Evolutionary conservation across 306 rosid genomes (phyloP).

Genomic region (Astragalus glycyphyllos): DNA sequence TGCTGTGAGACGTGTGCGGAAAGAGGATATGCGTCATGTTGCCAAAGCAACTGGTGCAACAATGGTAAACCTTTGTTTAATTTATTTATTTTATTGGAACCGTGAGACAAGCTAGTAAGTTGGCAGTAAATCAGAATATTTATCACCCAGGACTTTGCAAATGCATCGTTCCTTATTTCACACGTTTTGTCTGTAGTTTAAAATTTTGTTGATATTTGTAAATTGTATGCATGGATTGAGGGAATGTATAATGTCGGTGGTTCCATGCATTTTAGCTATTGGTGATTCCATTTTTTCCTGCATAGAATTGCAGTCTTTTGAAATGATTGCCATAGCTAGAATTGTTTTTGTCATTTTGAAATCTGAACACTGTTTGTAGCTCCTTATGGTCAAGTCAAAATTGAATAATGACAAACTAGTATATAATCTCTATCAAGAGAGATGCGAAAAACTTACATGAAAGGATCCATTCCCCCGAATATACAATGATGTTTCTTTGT

Average conservation of each 20-base stretch:
- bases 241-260: not conserved
- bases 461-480: no score
- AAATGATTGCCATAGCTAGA: not conserved
- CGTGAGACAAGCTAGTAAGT: conserved; percentile 6
- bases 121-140: conserved; percentile 6
- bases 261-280: conserved; percentile 4
- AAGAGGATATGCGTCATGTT: conserved; percentile 99
- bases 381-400: not conserved
- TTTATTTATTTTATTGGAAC: conserved; percentile 18
- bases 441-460: not conserved
- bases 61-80: conserved; percentile 57
- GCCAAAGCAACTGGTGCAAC: conserved; percentile 99
- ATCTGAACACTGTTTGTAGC: conserved; percentile 3
- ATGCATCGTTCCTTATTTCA: not conserved
- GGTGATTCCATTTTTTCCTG: not conserved
- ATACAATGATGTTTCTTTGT: no score
- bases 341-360: not conserved
- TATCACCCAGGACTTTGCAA: not conserved
- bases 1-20: conserved; percentile 91
- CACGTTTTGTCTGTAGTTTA: not conserved
- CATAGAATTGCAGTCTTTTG: not conserved
- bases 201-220: conserved; percentile 17
- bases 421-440: not conserved
- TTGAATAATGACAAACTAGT: not conserved
- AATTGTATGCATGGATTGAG: not conserved